Evolutionary conservation across 2,329 filamentous ascomycete species (phyloP).

Genomic region (Aspergillus neotritici): DNA sequence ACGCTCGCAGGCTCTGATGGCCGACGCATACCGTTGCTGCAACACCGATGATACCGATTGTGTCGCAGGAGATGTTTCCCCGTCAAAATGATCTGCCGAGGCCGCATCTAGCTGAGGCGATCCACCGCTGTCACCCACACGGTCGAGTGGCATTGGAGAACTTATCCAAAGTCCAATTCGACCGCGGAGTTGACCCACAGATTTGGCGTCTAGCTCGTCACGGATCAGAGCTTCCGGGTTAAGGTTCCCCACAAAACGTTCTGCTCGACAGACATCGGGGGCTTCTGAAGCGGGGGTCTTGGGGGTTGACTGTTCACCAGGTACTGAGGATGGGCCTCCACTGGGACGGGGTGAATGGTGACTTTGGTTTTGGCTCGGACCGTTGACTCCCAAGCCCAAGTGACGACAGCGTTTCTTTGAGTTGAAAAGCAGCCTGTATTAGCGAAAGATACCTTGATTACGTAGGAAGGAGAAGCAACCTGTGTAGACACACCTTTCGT

Average conservation of each 20-base stretch:
- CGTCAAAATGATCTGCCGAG: background rate
- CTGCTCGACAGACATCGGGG: conserved; percentile 13
- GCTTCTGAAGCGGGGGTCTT: conserved; percentile 3
- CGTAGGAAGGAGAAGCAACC: background rate
- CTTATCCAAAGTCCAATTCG: conserved; percentile 32
- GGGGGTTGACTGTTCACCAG: conserved; percentile 1
- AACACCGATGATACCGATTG: conserved; percentile 16
- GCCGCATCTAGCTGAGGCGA: background rate
- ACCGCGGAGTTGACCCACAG: conserved; percentile 22
- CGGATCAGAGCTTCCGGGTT: conserved; percentile 38
- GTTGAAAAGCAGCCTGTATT: background rate
- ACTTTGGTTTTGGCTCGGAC: background rate
- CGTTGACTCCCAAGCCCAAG: conserved; percentile 10
- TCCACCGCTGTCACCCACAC: conserved; percentile 2
- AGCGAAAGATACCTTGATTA: background rate
- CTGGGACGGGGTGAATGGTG: background rate
- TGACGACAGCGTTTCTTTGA: conserved; percentile 32
- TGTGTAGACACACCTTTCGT: conserved; percentile 22
- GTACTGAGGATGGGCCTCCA: background rate
- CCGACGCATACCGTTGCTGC: conserved; percentile 20
- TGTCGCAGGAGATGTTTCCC: conserved; percentile 1
- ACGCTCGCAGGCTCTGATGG: conserved; percentile 23
- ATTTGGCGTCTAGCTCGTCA: conserved; percentile 24
- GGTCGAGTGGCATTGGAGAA: conserved; percentile 13
- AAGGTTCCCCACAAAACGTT: conserved; percentile 37